phyloP scores from a whole-genome alignment of 2,329 filamentous ascomycete genomes.

The Orbilia ellipsospora region DNA sequence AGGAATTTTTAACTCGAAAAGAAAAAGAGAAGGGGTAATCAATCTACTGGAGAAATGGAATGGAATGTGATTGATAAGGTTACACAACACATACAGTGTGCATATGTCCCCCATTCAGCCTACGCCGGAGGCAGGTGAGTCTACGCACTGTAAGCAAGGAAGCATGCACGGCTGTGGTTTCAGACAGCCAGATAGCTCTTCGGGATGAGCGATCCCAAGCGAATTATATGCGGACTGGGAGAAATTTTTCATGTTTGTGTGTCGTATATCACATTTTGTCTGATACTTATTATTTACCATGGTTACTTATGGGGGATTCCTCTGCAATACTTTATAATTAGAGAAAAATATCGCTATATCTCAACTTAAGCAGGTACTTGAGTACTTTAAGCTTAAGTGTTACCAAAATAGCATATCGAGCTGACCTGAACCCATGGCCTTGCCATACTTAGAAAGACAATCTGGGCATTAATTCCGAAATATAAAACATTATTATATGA shows the following conservation, averaged over 20 bases:
- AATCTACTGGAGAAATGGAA: neutral
- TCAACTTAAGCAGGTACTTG: no score
- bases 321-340: no score
- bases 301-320: no score
- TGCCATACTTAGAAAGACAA: no score
- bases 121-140: conserved; percentile 11
- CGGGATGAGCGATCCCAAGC: neutral
- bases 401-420: no score
- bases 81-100: conserved; percentile 54
- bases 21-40: neutral
- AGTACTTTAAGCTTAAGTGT: no score
- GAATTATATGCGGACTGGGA: no score
- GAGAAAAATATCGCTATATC: no score
- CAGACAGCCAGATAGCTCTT: neutral
- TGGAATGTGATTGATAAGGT: conserved; percentile 37
- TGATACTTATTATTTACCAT: no score
- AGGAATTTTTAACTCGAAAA: neutral
- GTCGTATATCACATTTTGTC: no score
- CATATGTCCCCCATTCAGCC: conserved; percentile 45
- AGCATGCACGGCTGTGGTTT: neutral
- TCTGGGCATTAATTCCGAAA: no score
- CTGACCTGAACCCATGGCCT: no score
- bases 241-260: neutral
- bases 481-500: neutral
- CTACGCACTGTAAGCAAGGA: neutral